Evolutionary conservation across 1,284 basidiomycete species (phyloP).

Genomic region (Ceratobasidium sp.): DNA sequence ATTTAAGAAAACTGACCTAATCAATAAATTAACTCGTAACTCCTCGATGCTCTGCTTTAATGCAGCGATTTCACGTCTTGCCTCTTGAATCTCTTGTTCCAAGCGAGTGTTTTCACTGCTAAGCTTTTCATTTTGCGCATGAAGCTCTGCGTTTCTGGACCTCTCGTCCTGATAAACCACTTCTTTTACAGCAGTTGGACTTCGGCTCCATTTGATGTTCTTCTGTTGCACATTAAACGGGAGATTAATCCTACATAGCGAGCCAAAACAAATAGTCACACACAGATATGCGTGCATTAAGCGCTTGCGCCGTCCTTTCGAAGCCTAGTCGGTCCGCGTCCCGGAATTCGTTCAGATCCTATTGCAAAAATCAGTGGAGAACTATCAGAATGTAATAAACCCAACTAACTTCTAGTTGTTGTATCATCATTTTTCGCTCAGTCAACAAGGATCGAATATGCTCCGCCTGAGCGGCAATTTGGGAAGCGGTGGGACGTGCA

Average conservation of each 20-base stretch:
- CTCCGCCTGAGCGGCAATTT: constrained; percentile 32
- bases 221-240: constrained; percentile 23
- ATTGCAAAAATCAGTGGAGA: not conserved
- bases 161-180: constrained; percentile 24
- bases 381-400: not conserved
- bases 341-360: constrained; percentile 36
- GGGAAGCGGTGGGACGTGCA: constrained; percentile 26
- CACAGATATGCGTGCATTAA: constrained; percentile 25
- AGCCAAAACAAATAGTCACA: not conserved
- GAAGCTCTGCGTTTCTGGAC: constrained; percentile 20
- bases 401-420: constrained; percentile 23
- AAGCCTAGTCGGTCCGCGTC: constrained; percentile 31
- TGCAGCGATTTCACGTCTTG: constrained; percentile 24
- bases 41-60: constrained; percentile 31
- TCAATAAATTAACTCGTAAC: constrained; percentile 25
- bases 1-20: constrained; percentile 2
- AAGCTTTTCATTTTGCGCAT: constrained; percentile 20
- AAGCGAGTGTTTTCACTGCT: constrained; percentile 21
- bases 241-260: not conserved
- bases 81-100: constrained; percentile 30
- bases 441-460: constrained; percentile 29
- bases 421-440: constrained; percentile 29
- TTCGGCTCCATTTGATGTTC: not conserved
- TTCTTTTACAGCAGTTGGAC: not conserved
- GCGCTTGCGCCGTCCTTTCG: constrained; percentile 36